Percentiles rank a stretch among this genome's conserved stretches.
These are phyloP conservation scores for Pleurostoma richardsiae DNA, from an alignment of 2,329 filamentous ascomycete species.

Conservation along the genomic window DNA sequence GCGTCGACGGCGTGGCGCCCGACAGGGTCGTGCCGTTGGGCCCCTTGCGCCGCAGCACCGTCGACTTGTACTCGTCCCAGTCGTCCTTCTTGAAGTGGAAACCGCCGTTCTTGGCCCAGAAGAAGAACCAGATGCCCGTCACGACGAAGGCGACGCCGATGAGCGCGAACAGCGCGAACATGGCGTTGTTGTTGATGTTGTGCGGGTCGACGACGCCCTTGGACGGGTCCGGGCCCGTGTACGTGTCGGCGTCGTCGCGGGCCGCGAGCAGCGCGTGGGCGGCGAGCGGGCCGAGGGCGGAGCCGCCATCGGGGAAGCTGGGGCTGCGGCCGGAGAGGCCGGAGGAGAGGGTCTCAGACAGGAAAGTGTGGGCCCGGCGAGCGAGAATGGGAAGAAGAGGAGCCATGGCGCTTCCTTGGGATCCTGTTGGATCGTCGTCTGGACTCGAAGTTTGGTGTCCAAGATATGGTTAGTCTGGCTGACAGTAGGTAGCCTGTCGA, in stretches of 20 bases:
- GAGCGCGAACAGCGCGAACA: constrained; percentile 82
- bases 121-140: constrained; percentile 92
- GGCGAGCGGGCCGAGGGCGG: constrained; percentile 34
- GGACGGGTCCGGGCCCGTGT: constrained; percentile 29
- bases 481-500: no score
- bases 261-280: constrained; percentile 36
- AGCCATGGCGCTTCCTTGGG: constrained; percentile 24
- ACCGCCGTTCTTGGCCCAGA: constrained; percentile 94
- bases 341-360: constrained; percentile 23
- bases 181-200: constrained; percentile 60
- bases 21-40: constrained; percentile 83
- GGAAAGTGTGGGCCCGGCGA: constrained; percentile 5
- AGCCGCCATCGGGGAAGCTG: constrained; percentile 15
- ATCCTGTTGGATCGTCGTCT: neutral
- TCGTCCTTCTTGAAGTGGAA: constrained; percentile 81
- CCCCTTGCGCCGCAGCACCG: constrained; percentile 81
- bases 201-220: constrained; percentile 47
- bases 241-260: constrained; percentile 25
- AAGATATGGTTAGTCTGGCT: neutral
- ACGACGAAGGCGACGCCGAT: constrained; percentile 74
- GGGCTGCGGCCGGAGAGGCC: constrained; percentile 19
- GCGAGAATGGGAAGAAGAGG: constrained; percentile 21
- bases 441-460: neutral
- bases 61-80: constrained; percentile 98
- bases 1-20: constrained; percentile 75